Base-by-base conservation (phyloP, 805 yeast species). In the Pichia insulana region DNA sequence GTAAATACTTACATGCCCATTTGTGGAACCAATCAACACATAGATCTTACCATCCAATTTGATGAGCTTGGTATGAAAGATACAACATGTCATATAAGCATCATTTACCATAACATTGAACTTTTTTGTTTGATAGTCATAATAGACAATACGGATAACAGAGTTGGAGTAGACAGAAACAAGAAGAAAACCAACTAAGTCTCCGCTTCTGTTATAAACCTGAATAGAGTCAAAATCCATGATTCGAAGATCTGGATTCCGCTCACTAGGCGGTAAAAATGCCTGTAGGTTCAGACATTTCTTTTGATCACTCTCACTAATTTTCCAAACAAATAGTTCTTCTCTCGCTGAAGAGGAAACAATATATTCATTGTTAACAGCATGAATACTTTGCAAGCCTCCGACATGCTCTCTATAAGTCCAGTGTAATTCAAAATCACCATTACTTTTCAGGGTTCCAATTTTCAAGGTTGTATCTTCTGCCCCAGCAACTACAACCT, bases 111-210 rank as follows among this genome's bases (percentile, higher is more conserved):
- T 38, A 31, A 71, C 54, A 1, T 53, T 52, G 51, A 84, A 83
- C 0, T 48, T 39, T 15, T 62, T 63, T 0, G 53, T 46, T 0
- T 31, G 34, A 20, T 62, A 49, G 44, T 70, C 63, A 51, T 76
- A 80, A 45, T 64, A 59, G 80, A 88, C 84, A 0, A 83, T 34
- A 50, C 76, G 79, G 43, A 90, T 71, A 4, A 73, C 67, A 1
- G 97, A 90, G 57, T 90, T 89, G 0, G 97, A 89, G 56, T 86
- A 92, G 0, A 83, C 95, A 0, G 87, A 74, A 2, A 76, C 73
- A 7, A 89, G 52, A 1, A 78, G 50, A 49, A 76, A 73, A 7
- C 80, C 82, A 25, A 46, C 44, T 13, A 51, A 42, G 2, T 25
- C 15, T 1, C 41, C 42, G 6, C 47, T 47, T 1, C 55, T 50